Base-by-base conservation (phyloP, 2,329 filamentous ascomycete genomes). In the Balansia obtecta region DNA sequence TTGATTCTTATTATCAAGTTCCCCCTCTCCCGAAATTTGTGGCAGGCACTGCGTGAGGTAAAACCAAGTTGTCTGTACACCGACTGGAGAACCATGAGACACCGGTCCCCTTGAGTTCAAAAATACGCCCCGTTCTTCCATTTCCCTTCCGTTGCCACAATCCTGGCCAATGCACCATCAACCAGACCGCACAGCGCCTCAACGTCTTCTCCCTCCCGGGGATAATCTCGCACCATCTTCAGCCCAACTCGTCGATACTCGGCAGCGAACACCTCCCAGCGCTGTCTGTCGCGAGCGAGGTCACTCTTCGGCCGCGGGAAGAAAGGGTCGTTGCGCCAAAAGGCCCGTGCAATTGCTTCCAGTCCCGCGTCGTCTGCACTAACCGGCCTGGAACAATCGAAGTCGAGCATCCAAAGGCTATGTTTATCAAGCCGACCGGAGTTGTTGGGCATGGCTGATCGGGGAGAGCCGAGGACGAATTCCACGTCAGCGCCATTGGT, bases 401-500 rank as follows among this genome's bases (percentile, higher is more conserved):
- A 77, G 37, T 76, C 73, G 0, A 77, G 55, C 0, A 75, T 57
- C 72, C 71, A 76, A 40, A 75, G 52, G 0, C 51, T 48, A 53
- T 72, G 67, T 0, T 52, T 10, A 0, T 65, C 68, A 0, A 73
- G 56, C 12, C 41, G 1, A 39, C n/a, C 46, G 9, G 48, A 37
- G 18, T 13, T 32, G 40, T n/a, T 11, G 2, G 45, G 47, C 2
- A 12, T 32, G 10, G 53, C 54, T n/a, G 8, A 15, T 49, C 58
- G 54, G 18, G 53, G 46, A 1, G 53, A 56, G 8, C 58, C 71
- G 2, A 80, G 66, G 0, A 80, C 76, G 54, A 79, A 80, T 46
- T 81, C 74, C 2, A 81, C 66, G 44, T 78, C 76, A 37, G 72
- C 72, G 0, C 68, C 76, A 53, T 80, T 75, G 0, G 77, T 57